These are phyloP conservation scores for Taxillus chinensis DNA, from an alignment of 164 flowering plant genomes.

Conservation along the genomic window DNA sequence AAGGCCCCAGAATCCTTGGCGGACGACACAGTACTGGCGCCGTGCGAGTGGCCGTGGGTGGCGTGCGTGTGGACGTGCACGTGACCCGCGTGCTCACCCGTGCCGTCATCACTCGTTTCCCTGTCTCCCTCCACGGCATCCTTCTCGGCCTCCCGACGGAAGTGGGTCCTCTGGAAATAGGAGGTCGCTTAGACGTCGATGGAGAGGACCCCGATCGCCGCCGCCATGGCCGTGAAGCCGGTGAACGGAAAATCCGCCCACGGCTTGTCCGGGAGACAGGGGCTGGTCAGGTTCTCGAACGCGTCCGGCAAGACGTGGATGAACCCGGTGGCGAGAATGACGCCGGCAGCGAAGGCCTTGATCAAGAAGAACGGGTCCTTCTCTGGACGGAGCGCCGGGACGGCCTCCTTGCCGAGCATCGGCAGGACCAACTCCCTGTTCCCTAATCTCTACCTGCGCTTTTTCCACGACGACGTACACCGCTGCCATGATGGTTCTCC, in stretches of 20 bases:
- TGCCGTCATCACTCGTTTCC: background rate
- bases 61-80: conserved; percentile 1
- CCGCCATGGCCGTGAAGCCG: background rate
- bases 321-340: conserved; percentile 1
- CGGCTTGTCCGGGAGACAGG: background rate
- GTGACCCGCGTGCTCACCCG: background rate
- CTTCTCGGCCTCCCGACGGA: no score
- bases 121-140: background rate
- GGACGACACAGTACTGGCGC: background rate
- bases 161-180: background rate
- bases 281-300: background rate
- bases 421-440: no score
- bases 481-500: no score
- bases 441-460: no score
- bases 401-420: background rate
- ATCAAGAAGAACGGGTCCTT: background rate
- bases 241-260: background rate
- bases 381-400: background rate
- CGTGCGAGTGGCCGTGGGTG: background rate
- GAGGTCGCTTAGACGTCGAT: background rate
- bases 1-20: background rate
- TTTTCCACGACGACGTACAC: no score
- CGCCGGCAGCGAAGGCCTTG: conserved; percentile 2
- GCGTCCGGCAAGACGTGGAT: conserved; percentile 3
- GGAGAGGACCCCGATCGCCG: background rate